Evolutionary conservation across 2,329 filamentous ascomycete genomes (phyloP), one percentile per base, ranked within the genome.

Genomic region (Claviceps fusiformis): DNA sequence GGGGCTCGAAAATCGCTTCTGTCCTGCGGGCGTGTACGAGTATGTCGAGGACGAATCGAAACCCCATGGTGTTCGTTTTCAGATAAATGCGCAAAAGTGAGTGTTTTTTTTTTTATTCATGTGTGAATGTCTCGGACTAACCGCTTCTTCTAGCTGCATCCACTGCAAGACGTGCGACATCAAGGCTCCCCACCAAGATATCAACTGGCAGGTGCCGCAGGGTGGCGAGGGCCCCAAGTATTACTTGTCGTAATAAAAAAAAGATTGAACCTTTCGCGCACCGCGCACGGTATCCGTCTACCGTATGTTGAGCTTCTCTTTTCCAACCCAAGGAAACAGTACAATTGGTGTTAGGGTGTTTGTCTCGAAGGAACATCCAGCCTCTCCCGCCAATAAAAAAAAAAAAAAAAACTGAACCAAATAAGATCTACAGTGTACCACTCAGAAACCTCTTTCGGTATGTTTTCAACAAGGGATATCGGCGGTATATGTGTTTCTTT

Each of bases 131-230:
- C 10, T 1, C 10, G 35, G 35, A 37, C 35, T 37, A 37, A 37
- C 9, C 27, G 5, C 24, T 47, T 15, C 2, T 2, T 37, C 33
- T 62, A 95, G 91, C 73, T 98, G 93, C 70, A 95, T 98, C 61
- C 93, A 98, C 73, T 98, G 93, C 79, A 98, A 98, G 80, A 98
- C 93, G 15, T 98, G 93, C 70, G 93, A 98, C 71, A 98, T 98
- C 75, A 98, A 98, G 75, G 92, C 89, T 17, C 93, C 93, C 8
- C 82, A 85, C 59, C 93, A 98, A 74, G 93, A 97, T 67, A 97
- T 98, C 72, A 96, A 95, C 71, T 95, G 89, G 89, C 82, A 89
- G 63, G 93, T 93, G 37, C 93, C 93, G 7, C 90, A 96, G 68
- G 91, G 93, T 61, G 93, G 92, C 53, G 93, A 85, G 63, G 82